Percentiles rank a stretch among this genome's conserved stretches.
phyloP scores from a whole-genome alignment of 495 filamentous ascomycete genomes.

The Aspergillus panamensis region DNA sequence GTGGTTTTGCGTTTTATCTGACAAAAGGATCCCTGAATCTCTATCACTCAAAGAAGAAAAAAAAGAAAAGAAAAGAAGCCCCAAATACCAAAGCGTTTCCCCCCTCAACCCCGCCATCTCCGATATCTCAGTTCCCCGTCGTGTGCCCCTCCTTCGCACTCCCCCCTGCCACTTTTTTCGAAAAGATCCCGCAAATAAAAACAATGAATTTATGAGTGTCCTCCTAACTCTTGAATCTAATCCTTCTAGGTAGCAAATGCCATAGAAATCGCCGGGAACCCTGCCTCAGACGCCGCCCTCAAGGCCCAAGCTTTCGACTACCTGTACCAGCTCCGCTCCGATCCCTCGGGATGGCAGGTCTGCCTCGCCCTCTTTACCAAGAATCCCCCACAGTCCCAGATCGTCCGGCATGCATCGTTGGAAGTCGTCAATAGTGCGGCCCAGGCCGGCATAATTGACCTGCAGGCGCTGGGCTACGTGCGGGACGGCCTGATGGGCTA shows the following conservation, averaged over 20 bases:
- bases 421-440: slow-evolving; percentile 91
- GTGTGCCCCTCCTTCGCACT: slow-evolving; percentile 23
- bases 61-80: slow-evolving; percentile 3
- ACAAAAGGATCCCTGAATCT: slow-evolving; percentile 1
- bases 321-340: slow-evolving; percentile 72
- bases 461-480: slow-evolving; percentile 62
- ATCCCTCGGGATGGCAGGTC: slow-evolving; percentile 79
- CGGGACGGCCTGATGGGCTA: slow-evolving; percentile 77
- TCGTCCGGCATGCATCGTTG: slow-evolving; percentile 81
- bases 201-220: background rate
- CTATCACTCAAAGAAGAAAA: slow-evolving; percentile 2
- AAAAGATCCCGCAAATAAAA: background rate
- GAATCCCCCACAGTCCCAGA: slow-evolving; percentile 71
- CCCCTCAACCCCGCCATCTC: slow-evolving; percentile 9
- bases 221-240: slow-evolving; percentile 12
- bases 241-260: slow-evolving; percentile 74
- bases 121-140: slow-evolving; percentile 13
- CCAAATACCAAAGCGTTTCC: background rate
- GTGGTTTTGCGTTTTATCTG: slow-evolving; percentile 9
- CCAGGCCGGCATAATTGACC: slow-evolving; percentile 65
- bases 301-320: slow-evolving; percentile 86
- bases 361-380: slow-evolving; percentile 82
- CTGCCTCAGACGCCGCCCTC: slow-evolving; percentile 65
- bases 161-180: slow-evolving; percentile 9
- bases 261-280: slow-evolving; percentile 85